Percentiles rank a stretch among this genome's conserved stretches.
These are phyloP conservation scores for Amylostereum chailletii DNA, from an alignment of 1,284 basidiomycete genomes.

Conservation along the genomic window DNA sequence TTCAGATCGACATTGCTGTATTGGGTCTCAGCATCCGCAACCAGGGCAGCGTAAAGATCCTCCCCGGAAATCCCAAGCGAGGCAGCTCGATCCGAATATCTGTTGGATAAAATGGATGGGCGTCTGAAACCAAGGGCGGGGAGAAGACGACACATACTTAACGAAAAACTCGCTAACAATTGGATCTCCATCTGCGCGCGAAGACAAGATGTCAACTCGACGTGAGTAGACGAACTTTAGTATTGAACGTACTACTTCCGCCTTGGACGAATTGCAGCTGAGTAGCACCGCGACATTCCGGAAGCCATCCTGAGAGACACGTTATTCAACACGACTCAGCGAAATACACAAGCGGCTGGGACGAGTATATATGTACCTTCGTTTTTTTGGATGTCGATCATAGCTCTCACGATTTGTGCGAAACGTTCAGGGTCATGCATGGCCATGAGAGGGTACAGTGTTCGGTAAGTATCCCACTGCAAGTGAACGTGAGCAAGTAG, in stretches of 20 bases:
- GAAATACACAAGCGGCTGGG: neutral
- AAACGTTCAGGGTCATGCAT: conserved; percentile 53
- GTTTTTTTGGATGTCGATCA: conserved; percentile 59
- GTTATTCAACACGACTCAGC: neutral
- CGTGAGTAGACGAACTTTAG: neutral
- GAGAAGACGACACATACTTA: conserved; percentile 33
- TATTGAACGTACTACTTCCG: conserved; percentile 42
- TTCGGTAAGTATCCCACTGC: conserved; percentile 61
- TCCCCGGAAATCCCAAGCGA: conserved; percentile 36
- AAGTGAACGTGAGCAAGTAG: neutral
- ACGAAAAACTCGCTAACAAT: conserved; percentile 60
- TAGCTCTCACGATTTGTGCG: conserved; percentile 48
- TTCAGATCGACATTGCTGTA: conserved; percentile 56
- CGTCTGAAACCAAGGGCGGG: too few relatives aligned
- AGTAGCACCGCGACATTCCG: conserved; percentile 51
- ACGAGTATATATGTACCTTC: conserved; percentile 35
- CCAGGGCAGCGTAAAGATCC: conserved; percentile 43
- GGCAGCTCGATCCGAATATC: conserved; percentile 26
- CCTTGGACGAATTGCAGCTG: conserved; percentile 47
- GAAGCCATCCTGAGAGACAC: conserved; percentile 40
- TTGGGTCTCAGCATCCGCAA: conserved; percentile 49
- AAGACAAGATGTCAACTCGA: neutral
- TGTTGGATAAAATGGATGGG: too few relatives aligned
- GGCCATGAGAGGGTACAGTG: conserved; percentile 49
- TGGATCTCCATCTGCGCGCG: conserved; percentile 44